phyloP scores from a whole-genome alignment of 1,284 basidiomycete genomes.

The Fistulinella cinereoalba region DNA sequence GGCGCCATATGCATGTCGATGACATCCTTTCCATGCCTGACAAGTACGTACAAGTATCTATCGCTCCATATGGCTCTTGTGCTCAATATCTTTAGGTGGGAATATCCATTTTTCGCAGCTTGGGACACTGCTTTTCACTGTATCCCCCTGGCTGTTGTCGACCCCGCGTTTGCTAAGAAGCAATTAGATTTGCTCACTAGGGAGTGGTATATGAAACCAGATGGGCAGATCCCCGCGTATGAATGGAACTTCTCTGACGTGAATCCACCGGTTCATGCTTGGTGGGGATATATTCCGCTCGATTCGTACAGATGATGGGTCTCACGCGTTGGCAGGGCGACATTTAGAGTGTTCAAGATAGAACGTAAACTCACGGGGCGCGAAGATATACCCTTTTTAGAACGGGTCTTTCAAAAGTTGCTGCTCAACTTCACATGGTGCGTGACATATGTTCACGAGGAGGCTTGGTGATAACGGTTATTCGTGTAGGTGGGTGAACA shows the following conservation, averaged over 20 bases:
- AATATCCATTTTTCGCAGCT: conserved; percentile 93
- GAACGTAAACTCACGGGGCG: conserved; percentile 91
- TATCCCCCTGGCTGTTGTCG: conserved; percentile 93
- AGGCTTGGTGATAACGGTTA: conserved; percentile 2
- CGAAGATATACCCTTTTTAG: conserved; percentile 90
- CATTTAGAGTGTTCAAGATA: conserved; percentile 97
- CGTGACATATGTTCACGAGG: conserved; percentile 16
- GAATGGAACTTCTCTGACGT: conserved; percentile 99
- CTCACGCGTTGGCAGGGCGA: conserved; percentile 60
- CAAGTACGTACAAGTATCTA: conserved; percentile 53
- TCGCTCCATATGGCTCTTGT: background rate
- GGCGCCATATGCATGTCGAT: conserved; percentile 93
- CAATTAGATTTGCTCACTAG: conserved; percentile 94
- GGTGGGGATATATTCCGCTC: conserved; percentile 43
- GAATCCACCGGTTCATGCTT: conserved; percentile 96
- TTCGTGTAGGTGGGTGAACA: conserved; percentile 86
- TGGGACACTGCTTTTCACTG: conserved; percentile 99
- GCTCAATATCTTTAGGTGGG: conserved; percentile 64
- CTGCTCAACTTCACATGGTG: conserved; percentile 96
- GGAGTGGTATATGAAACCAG: conserved; percentile 99
- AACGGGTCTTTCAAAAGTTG: conserved; percentile 97
- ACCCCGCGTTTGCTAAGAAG: conserved; percentile 95
- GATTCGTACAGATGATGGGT: background rate
- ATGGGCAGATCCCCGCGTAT: conserved; percentile 96
- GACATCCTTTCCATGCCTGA: conserved; percentile 99